These are phyloP conservation scores for Citrus reticulata DNA, from an alignment of 345 rosid species.

Conservation along the genomic window DNA sequence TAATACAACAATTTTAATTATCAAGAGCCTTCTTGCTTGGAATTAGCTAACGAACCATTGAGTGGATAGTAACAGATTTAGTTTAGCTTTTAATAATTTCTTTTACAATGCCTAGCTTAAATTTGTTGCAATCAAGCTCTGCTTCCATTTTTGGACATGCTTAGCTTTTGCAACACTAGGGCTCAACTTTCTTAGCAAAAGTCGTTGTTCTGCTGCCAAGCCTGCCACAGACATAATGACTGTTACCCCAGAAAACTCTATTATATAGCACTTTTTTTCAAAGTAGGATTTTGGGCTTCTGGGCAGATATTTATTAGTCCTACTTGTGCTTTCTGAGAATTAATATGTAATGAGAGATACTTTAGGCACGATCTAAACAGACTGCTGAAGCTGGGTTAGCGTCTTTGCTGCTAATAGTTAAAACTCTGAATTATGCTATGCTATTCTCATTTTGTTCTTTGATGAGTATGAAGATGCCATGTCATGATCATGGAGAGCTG, in stretches of 20 bases:
- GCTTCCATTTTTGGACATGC: background rate
- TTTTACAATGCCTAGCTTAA: background rate
- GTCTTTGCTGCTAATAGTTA: background rate
- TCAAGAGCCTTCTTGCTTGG: background rate
- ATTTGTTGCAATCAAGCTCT: background rate
- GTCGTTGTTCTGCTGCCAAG: background rate
- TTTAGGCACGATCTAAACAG: background rate
- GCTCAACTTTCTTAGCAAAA: background rate
- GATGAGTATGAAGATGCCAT: background rate
- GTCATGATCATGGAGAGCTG: background rate
- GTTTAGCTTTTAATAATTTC: slow-evolving; percentile 4
- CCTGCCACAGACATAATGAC: background rate
- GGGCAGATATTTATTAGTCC: background rate
- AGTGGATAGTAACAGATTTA: background rate
- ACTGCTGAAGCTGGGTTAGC: background rate
- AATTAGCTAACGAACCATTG: background rate
- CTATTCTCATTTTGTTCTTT: background rate
- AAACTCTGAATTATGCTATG: background rate
- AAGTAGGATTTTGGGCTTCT: background rate
- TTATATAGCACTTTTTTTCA: background rate
- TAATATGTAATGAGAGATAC: too few relatives aligned
- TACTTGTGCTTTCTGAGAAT: background rate
- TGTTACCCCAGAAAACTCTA: background rate
- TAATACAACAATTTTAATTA: background rate
- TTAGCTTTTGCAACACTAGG: background rate